Conservation (phyloP, 306 rosid species). For the Sindora glabra region DNA sequence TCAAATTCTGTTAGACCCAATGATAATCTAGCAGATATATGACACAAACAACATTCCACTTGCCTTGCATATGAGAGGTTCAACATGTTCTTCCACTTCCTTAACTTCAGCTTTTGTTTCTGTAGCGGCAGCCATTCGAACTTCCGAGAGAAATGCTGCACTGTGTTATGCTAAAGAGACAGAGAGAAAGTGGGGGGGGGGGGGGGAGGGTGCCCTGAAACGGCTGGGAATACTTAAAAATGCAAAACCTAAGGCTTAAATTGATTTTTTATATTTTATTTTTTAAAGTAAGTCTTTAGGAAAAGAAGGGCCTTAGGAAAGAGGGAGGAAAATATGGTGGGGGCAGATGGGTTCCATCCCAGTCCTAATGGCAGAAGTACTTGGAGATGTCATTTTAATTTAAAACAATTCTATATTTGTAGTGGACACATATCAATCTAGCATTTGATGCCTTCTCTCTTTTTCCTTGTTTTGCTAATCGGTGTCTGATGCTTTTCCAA, state of each 20-base stretch:
- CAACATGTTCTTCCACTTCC: conserved; percentile 29
- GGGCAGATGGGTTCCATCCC: background rate
- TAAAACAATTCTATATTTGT: background rate
- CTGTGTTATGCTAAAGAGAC: conserved; percentile 9
- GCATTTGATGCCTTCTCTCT: conserved; percentile 32
- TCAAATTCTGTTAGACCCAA: too few species aligned
- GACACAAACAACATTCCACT: background rate
- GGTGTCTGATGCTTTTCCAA: background rate
- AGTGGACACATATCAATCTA: conserved; percentile 9
- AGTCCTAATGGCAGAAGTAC: conserved; percentile 1
- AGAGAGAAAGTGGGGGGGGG: background rate
- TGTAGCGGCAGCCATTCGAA: conserved; percentile 42
- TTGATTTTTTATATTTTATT: background rate
- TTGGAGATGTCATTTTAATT: background rate
- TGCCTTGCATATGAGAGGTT: conserved; percentile 67
- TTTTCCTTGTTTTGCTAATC: conserved; percentile 4
- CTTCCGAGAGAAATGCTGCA: background rate
- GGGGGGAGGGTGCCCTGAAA: conserved; percentile 3
- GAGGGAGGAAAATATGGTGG: background rate
- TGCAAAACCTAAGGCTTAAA: conserved; percentile 11
- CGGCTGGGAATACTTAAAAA: conserved; percentile 11
- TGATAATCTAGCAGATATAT: too few species aligned
- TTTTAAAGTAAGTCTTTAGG: background rate
- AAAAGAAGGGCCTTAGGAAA: too few species aligned
- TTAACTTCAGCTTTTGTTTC: conserved; percentile 28